Evolutionary conservation across 2,329 filamentous ascomycete species (phyloP), one percentile per base, ranked within the genome.

Genomic region (Diaporthe citrichinensis): DNA sequence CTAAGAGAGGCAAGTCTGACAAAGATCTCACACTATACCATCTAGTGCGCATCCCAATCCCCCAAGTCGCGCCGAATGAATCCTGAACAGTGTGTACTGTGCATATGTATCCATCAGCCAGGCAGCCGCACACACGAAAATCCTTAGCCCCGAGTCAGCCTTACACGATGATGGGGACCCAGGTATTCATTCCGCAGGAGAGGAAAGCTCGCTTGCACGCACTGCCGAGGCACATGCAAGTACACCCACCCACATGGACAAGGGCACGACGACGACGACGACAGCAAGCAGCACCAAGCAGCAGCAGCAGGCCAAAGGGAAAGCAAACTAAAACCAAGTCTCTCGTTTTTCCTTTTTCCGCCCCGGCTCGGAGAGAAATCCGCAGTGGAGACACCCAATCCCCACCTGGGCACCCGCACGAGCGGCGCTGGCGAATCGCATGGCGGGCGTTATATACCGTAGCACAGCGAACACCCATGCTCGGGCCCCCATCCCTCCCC

Each of bases 321-420:
- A 8, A 49, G 15, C 3, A 41, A 28, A 51, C 20, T 4, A 65
- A 23, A 31, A 39, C 51, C n/a, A 28, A 68, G 62, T 68, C 28
- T 10, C 6, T 8, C 9, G 3, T 51, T n/a, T 34, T 31, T 12
- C 44, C 31, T 49, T 20, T 44, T 51, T 15, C 65, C 46, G 34
- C 46, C 65, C 31, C 23, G 31, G 65, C 46, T 46, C 65, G 65
- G 65, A 68, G 65, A 68, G 65, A 68, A 68, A 68, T 39, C 65
- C 65, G 65, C 65, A 68, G 65, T 68, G 65, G 65, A 53, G 65
- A 20, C 12, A 4, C 25, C 8, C 31, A 9, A 36, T 49, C 61
- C 41, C 61, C 61, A 49, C 61, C 61, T n/a, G n/a, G n/a, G n/a
- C 41, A 41, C 61, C 20, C 36, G 36, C 36, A 39, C 23, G 34